phyloP scores from a whole-genome alignment of 2,329 filamentous ascomycete species.

The Arthrobotrys conoides region DNA sequence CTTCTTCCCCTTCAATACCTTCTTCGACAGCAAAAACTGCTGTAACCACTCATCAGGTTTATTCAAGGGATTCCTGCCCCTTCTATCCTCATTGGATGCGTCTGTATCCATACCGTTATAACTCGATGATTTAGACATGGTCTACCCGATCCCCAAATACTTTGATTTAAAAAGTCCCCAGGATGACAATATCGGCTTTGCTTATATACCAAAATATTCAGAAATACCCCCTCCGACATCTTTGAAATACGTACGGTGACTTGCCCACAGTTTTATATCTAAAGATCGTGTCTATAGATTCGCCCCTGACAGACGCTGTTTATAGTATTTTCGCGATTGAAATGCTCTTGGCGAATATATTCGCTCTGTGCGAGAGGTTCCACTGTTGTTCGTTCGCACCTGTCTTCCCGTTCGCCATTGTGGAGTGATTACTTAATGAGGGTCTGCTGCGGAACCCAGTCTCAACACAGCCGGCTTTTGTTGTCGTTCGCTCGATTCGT shows the following conservation, averaged over 20 bases:
- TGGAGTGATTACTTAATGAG: constrained; percentile 1
- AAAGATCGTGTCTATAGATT: no score
- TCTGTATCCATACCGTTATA: background rate
- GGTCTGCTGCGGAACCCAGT: no score
- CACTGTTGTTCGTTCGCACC: background rate
- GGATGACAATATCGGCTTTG: no score
- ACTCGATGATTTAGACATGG: background rate
- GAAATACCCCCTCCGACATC: no score
- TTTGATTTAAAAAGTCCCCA: no score
- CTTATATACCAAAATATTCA: no score
- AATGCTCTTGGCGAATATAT: background rate
- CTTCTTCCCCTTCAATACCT: constrained; percentile 9
- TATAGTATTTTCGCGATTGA: no score
- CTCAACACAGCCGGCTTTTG: background rate
- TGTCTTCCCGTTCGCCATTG: background rate
- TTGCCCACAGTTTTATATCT: background rate
- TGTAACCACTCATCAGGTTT: constrained; percentile 22
- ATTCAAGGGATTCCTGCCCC: constrained; percentile 16
- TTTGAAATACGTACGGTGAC: no score
- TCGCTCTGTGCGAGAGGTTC: background rate
- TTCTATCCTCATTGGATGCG: background rate
- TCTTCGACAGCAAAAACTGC: constrained; percentile 10
- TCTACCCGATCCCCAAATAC: no score
- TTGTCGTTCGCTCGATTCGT: background rate
- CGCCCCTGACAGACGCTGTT: no score